These are phyloP conservation scores for Trichoderma aggressivum DNA, from an alignment of 2,329 filamentous ascomycete genomes.

Conservation along the genomic window DNA sequence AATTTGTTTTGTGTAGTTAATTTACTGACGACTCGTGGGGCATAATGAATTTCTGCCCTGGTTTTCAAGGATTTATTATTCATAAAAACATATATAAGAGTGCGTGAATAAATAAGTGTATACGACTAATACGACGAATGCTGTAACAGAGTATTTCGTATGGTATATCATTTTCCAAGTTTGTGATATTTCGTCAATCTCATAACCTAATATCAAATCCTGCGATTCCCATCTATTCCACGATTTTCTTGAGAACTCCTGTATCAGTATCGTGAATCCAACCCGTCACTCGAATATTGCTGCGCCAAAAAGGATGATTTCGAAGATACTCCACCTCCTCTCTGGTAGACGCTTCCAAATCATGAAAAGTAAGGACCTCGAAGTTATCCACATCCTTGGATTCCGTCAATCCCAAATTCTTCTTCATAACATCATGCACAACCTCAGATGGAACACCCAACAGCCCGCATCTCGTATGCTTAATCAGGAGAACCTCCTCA, in stretches of 20 bases:
- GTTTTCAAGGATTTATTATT: no score
- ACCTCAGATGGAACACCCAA: not conserved
- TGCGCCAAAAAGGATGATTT: not conserved
- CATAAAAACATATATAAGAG: no score
- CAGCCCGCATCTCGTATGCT: not conserved
- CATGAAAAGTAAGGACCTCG: not conserved
- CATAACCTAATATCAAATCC: not conserved
- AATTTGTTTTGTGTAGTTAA: no score
- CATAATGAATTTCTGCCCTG: no score
- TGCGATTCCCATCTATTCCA: not conserved
- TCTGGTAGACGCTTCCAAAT: not conserved
- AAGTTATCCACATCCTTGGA: not conserved
- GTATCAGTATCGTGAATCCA: conserved; percentile 8
- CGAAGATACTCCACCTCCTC: conserved; percentile 5
- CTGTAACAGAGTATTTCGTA: not conserved
- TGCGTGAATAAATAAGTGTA: no score
- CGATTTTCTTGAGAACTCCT: not conserved
- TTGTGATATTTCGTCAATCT: not conserved
- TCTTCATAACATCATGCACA: not conserved
- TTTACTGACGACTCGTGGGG: no score
- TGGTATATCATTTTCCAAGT: not conserved
- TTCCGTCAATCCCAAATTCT: not conserved
- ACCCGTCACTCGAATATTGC: not conserved
- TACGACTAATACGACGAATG: not conserved
- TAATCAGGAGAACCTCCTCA: not conserved